phyloP scores from a whole-genome alignment of 2,329 filamentous ascomycete genomes.

The Pseudopyricularia cyperi region DNA sequence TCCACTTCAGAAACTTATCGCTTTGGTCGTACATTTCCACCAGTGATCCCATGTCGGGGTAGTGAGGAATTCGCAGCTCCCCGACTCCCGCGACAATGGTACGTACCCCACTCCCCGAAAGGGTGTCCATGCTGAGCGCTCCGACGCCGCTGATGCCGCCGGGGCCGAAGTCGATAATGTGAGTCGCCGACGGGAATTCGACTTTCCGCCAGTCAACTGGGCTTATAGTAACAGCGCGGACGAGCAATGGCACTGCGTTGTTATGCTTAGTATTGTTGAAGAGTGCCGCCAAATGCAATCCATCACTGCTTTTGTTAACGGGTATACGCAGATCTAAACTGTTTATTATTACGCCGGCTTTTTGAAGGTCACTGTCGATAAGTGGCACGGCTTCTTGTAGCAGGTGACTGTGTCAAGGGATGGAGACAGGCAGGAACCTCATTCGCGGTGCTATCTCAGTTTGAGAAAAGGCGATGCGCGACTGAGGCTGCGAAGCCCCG shows the following conservation, averaged over 20 bases:
- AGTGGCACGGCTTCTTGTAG: slow-evolving; percentile 68
- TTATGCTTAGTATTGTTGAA: slow-evolving; percentile 34
- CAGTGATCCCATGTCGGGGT: neutral
- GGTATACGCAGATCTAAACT: slow-evolving; percentile 64
- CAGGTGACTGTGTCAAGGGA: slow-evolving; percentile 96
- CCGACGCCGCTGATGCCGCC: slow-evolving; percentile 93
- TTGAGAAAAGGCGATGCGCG: slow-evolving; percentile 40
- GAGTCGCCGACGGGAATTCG: slow-evolving; percentile 77
- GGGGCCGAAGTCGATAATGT: slow-evolving; percentile 92
- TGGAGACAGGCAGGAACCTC: slow-evolving; percentile 92
- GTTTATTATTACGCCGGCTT: slow-evolving; percentile 48
- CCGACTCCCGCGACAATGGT: neutral
- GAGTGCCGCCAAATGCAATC: slow-evolving; percentile 60
- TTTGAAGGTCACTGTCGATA: slow-evolving; percentile 79
- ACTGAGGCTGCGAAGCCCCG: slow-evolving; percentile 72
- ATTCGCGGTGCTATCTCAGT: slow-evolving; percentile 42
- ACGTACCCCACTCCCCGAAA: neutral
- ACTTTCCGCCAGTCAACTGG: slow-evolving; percentile 95
- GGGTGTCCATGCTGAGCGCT: slow-evolving; percentile 37
- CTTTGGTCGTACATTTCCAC: neutral
- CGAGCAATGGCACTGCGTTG: slow-evolving; percentile 27
- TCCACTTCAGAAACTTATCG: neutral
- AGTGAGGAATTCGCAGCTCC: neutral
- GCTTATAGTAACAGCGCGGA: slow-evolving; percentile 89
- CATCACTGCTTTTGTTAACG: slow-evolving; percentile 81